Evolutionary conservation across 164 flowering plant genomes (phyloP).

Genomic region (Liriodendron chinense): DNA sequence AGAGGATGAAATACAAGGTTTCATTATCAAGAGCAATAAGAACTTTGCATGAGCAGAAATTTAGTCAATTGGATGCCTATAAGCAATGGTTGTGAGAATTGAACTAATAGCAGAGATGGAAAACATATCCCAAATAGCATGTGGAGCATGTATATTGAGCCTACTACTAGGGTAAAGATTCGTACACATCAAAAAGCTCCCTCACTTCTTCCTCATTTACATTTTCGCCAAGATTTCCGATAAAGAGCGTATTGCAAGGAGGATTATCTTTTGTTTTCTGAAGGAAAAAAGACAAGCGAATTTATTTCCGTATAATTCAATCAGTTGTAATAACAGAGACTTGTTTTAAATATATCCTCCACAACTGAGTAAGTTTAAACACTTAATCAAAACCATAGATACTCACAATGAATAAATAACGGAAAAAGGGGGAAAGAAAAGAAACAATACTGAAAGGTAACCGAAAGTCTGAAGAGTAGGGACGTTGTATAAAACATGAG

Average conservation of each 20-base stretch:
- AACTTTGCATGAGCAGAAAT: neutral
- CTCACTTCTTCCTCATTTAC: slow-evolving; percentile 86
- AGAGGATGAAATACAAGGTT: slow-evolving; percentile 1
- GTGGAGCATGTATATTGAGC: too few relatives aligned
- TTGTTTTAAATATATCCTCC: neutral
- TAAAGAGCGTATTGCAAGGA: slow-evolving; percentile 97
- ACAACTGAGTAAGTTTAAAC: neutral
- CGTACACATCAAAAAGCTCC: slow-evolving; percentile 80
- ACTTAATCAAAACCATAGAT: neutral
- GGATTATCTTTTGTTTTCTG: slow-evolving; percentile 97
- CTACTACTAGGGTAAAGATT: neutral
- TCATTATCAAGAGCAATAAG: neutral
- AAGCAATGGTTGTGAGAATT: too few relatives aligned
- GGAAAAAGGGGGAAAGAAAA: too few relatives aligned
- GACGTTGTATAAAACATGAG: neutral
- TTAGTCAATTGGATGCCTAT: too few relatives aligned
- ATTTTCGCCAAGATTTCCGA: slow-evolving; percentile 96
- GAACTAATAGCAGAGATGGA: too few relatives aligned
- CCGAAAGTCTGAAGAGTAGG: too few relatives aligned
- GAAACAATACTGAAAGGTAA: too few relatives aligned
- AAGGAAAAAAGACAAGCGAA: slow-evolving; percentile 15
- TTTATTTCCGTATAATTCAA: neutral
- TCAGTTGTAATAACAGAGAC: neutral
- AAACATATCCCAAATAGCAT: too few relatives aligned
- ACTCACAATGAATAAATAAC: neutral